phyloP scores from a whole-genome alignment of 306 rosid species.

The Pterocarpus santalinus region DNA sequence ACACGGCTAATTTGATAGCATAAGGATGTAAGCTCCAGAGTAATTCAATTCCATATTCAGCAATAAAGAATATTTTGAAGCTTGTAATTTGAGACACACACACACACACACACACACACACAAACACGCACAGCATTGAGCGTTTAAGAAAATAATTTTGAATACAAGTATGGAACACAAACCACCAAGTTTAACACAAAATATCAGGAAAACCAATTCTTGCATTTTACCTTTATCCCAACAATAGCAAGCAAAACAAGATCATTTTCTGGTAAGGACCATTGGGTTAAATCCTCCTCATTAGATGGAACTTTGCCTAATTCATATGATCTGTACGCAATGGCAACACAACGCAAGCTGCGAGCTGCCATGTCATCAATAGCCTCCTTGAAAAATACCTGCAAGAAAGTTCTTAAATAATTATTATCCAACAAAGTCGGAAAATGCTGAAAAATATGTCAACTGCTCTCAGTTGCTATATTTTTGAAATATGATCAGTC shows the following conservation, averaged over 20 bases:
- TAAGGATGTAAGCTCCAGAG: background rate
- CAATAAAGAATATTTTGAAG: slow-evolving; percentile 22
- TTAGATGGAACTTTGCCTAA: slow-evolving; percentile 71
- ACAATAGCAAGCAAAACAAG: slow-evolving; percentile 91
- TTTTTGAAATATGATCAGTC: slow-evolving; percentile 2
- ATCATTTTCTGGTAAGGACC: slow-evolving; percentile 87
- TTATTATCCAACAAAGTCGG: slow-evolving; percentile 20
- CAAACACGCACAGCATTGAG: background rate
- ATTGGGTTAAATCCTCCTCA: slow-evolving; percentile 70
- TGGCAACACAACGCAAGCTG: slow-evolving; percentile 94
- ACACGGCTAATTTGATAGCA: slow-evolving; percentile 25
- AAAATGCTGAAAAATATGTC: slow-evolving; percentile 19
- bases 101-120: background rate
- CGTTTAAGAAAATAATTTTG: slow-evolving; percentile 21
- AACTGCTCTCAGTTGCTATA: slow-evolving; percentile 12
- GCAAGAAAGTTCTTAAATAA: slow-evolving; percentile 36
- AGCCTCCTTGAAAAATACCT: slow-evolving; percentile 71
- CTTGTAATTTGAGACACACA: slow-evolving; percentile 36
- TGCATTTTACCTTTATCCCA: slow-evolving; percentile 86
- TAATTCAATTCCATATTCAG: slow-evolving; percentile 7
- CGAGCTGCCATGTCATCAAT: slow-evolving; percentile 90
- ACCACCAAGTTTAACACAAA: slow-evolving; percentile 31
- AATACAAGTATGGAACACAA: slow-evolving; percentile 8
- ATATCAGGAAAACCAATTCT: slow-evolving; percentile 31
- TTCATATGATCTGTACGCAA: slow-evolving; percentile 85